Base-by-base conservation (phyloP, 2,329 filamentous ascomycete genomes). In the Pleochaeta shiraiana region DNA sequence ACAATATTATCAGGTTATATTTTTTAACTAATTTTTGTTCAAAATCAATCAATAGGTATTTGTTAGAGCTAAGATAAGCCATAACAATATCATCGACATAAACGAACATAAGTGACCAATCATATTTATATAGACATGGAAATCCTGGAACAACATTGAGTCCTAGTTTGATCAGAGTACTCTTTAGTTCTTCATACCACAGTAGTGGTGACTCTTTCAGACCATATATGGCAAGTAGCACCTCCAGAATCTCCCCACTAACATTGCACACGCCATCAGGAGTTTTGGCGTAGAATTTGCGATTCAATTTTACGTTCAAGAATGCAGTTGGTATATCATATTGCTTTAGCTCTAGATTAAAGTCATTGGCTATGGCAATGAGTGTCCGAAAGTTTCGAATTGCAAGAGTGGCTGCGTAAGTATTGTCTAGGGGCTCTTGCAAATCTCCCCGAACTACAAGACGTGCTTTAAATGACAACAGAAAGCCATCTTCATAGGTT, bases 331-430 rank as follows among this genome's bases (percentile, higher is more conserved):
- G 55, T 24, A 30, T 34, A 45, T 63, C 30, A 31, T 50, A 50
- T 24, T 33, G 7, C n/a, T 34, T 63, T 53, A 50, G 19, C 34
- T 50, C 62, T 33, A 31, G 26, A n/a, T 50, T 24, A 53, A 63
- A 63, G 30, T 33, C n/a, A 30, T 63, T 33, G 6, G 26, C 26
- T 31, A 59, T 34, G 19, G 55, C 47, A 59, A 33, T 16, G 26
- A 59, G 26, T 19, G 55, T 28, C 14, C 55, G 26, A 59, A 59
- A 59, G 26, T 59, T 59, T 59, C 30, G 26, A 34, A 59, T 59
- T 59, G 55, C 55, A 59, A 59, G 26, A 31, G 26, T 59, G 55
- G 55, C 55, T n/a, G 55, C 55, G 55, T 59, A 59, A 34, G 55
- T 59, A 31, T 59, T 59, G 14, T 59, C 55, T n/a, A 59, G 5